phyloP scores from a whole-genome alignment of 495 filamentous ascomycete species.

The Hyaloscypha hepaticicola region DNA sequence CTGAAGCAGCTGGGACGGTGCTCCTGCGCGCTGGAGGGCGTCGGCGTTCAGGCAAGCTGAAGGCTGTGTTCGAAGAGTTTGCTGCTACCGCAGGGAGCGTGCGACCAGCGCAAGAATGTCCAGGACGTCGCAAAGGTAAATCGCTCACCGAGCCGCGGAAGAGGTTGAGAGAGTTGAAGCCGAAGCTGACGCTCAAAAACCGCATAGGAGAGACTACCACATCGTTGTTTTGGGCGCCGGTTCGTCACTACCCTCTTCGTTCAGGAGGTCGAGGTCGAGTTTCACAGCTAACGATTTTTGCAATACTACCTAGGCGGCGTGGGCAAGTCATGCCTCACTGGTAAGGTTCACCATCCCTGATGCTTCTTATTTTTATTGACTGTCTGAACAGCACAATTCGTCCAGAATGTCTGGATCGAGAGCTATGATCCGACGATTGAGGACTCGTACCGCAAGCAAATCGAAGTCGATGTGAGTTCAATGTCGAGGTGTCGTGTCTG shows the following conservation, averaged over 20 bases:
- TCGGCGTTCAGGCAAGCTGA: background rate
- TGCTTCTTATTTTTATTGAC: constrained; percentile 17
- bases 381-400: constrained; percentile 79
- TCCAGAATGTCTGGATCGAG: constrained; percentile 99
- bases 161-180: background rate
- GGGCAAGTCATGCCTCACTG: constrained; percentile 96
- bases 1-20: background rate
- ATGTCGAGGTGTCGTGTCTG: constrained; percentile 13
- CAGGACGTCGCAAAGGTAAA: constrained; percentile 22
- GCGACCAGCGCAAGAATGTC: constrained; percentile 18
- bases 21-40: background rate
- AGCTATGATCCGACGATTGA: constrained; percentile 99
- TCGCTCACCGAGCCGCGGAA: background rate
- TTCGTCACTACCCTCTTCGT: constrained; percentile 40
- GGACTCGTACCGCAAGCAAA: constrained; percentile 93
- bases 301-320: constrained; percentile 78
- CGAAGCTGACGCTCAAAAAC: constrained; percentile 7
- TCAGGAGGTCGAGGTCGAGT: constrained; percentile 4
- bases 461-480: constrained; percentile 83
- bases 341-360: constrained; percentile 49
- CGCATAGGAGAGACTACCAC: constrained; percentile 74
- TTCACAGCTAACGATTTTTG: constrained; percentile 31
- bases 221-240: constrained; percentile 90
- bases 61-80: background rate
- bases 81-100: background rate